Evolutionary conservation across 768 basidiomycete genomes (phyloP).

Genomic region (Podaxis pistillaris): DNA sequence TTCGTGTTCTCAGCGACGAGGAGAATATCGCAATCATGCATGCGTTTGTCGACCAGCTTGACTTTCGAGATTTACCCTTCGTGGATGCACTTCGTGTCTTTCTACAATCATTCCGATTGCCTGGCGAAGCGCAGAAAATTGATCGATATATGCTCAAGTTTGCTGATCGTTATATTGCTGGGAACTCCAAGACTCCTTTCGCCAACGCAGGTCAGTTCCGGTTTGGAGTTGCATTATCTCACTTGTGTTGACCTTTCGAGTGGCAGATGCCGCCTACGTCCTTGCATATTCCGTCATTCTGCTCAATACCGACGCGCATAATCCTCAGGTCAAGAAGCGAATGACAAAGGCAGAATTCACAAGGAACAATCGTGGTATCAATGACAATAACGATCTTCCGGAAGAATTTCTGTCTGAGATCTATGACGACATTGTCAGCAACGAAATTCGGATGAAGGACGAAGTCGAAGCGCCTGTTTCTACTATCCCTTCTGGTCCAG

Average conservation of each 20-base stretch:
- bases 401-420: conserved; percentile 78
- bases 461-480: conserved; percentile 71
- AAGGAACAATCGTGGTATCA: conserved; percentile 96
- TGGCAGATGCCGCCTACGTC: conserved; percentile 85
- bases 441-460: conserved; percentile 99
- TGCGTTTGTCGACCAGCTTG: conserved; percentile 90
- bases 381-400: conserved; percentile 84
- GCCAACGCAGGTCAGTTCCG: conserved; percentile 82
- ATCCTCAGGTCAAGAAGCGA: conserved; percentile 88
- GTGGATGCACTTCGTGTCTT: conserved; percentile 89
- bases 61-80: conserved; percentile 79
- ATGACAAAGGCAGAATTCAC: conserved; percentile 93
- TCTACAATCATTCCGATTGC: conserved; percentile 93
- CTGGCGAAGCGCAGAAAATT: conserved; percentile 97
- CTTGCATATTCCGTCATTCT: conserved; percentile 94
- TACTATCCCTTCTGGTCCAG: conserved; percentile 51
- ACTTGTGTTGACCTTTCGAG: neutral
- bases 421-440: conserved; percentile 86
- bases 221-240: neutral
- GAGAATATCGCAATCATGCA: conserved; percentile 94
- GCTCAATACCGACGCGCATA: conserved; percentile 97
- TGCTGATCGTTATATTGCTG: conserved; percentile 92
- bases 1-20: conserved; percentile 60
- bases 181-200: conserved; percentile 81
- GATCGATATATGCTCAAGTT: conserved; percentile 99